These are phyloP conservation scores for Grigorovia humatica DNA, from an alignment of 805 yeast genomes.

Conservation along the genomic window DNA sequence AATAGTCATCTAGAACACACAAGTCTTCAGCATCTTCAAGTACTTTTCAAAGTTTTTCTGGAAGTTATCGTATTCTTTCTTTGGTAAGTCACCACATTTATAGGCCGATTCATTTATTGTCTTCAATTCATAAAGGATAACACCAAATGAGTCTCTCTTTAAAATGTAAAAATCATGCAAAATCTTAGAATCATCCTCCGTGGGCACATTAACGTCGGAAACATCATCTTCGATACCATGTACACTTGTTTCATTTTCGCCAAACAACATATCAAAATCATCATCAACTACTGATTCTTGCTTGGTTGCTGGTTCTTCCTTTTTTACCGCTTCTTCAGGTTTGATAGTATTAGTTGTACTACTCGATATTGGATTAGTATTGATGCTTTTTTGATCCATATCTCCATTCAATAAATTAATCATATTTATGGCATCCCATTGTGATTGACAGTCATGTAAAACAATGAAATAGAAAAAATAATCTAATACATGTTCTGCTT, in stretches of 20 bases:
- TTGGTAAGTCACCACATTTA: conserved; percentile 7
- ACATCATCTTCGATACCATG: conserved; percentile 19
- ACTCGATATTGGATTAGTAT: conserved; percentile 1
- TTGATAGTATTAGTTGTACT: conserved; percentile 1
- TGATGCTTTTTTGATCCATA: conserved; percentile 1
- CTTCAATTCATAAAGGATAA: conserved; percentile 17
- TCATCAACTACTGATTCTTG: conserved; percentile 18
- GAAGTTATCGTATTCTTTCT: conserved; percentile 13
- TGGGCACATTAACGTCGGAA: conserved; percentile 4
- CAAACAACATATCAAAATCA: conserved; percentile 29
- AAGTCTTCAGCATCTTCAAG: conserved; percentile 13
- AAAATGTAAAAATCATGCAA: conserved; percentile 7
- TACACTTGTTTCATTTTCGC: conserved; percentile 24
- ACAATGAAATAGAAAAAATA: conserved; percentile 25
- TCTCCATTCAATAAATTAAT: conserved; percentile 14
- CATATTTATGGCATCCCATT: conserved; percentile 15
- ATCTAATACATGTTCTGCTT: conserved; percentile 20
- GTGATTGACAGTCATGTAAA: conserved; percentile 20
- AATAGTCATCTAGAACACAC: conserved; percentile 12
- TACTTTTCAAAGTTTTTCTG: conserved; percentile 17
- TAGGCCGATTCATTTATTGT: conserved; percentile 9
- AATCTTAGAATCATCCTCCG: conserved; percentile 1
- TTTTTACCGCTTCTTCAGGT: conserved; percentile 4
- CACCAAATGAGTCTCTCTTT: conserved; percentile 19
- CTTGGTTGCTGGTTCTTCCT: conserved; percentile 8